A percentile compares a stretch with the other conserved stretches of the same genome.
These are phyloP conservation scores for Poronia punctata DNA, from an alignment of 495 filamentous ascomycete genomes.

Conservation along the genomic window DNA sequence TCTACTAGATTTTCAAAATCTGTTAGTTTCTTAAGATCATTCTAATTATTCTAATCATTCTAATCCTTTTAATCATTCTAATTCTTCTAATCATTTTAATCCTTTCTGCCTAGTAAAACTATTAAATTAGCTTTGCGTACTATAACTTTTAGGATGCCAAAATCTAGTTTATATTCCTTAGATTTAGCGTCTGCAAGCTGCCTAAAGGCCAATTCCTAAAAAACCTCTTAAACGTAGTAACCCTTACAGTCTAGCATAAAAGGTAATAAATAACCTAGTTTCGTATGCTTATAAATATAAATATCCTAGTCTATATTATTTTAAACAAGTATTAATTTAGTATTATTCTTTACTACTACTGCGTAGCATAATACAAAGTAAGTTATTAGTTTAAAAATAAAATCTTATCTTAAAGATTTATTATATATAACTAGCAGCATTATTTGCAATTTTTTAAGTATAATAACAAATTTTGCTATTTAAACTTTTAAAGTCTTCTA, in stretches of 20 bases:
- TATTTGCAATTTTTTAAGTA: background rate
- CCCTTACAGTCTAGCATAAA: background rate
- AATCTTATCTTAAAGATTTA: background rate
- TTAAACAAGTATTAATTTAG: background rate
- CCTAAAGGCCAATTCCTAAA: background rate
- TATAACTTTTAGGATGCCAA: too few relatives aligned
- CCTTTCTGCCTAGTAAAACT: too few relatives aligned
- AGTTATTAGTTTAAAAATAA: constrained; percentile 1
- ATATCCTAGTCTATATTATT: constrained; percentile 3
- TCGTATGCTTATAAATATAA: background rate
- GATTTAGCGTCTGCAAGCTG: background rate
- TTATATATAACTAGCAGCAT: background rate
- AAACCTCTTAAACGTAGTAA: background rate
- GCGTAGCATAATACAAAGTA: background rate
- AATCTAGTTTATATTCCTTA: background rate
- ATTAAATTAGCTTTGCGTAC: too few relatives aligned
- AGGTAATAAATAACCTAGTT: background rate
- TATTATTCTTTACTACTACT: background rate
- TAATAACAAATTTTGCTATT: background rate
- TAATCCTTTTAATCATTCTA: too few relatives aligned
- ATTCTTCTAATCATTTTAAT: too few relatives aligned
- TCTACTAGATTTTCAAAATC: too few relatives aligned
- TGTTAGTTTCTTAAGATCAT: too few relatives aligned
- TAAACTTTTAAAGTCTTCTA: background rate
- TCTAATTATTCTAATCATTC: too few relatives aligned